Evolutionary conservation across 2,329 filamentous ascomycete genomes (phyloP).

Genomic region (Xylariaceae sp.): DNA sequence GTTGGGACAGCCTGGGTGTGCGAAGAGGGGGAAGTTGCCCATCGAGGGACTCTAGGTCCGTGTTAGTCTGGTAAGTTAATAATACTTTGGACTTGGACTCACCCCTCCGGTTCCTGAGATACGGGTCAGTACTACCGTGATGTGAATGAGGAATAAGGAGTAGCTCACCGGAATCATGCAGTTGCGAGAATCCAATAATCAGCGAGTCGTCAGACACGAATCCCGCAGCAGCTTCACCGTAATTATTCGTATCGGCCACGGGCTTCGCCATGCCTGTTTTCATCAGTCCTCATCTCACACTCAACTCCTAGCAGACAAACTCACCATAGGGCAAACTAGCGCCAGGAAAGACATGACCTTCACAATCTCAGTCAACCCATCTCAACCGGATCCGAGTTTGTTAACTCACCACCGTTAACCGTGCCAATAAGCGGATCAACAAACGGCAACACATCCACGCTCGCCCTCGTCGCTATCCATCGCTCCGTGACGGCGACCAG

Average conservation of each 20-base stretch:
- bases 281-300: not conserved
- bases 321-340: conserved; percentile 33
- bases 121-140: not conserved
- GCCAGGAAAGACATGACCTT: conserved; percentile 33
- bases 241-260: conserved; percentile 29
- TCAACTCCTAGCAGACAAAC: not conserved
- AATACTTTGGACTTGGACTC: conserved; percentile 14
- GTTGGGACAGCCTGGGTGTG: conserved; percentile 44
- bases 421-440: conserved; percentile 32
- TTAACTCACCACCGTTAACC: conserved; percentile 30
- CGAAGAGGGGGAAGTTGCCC: conserved; percentile 50
- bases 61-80: conserved; percentile 13
- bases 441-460: conserved; percentile 25
- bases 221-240: conserved; percentile 29
- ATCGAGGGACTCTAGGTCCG: conserved; percentile 38
- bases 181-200: conserved; percentile 32
- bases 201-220: conserved; percentile 32
- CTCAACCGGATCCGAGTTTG: not conserved
- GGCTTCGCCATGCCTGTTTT: conserved; percentile 34
- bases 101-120: conserved; percentile 31
- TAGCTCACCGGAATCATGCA: conserved; percentile 33
- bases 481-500: conserved; percentile 18
- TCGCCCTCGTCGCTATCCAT: conserved; percentile 14
- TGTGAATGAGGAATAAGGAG: not conserved
- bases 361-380: conserved; percentile 11